A percentile compares a stretch with the other conserved stretches of the same genome.
Conservation (phyloP, 164 flowering plant species). For the Hamamelis virginiana region DNA sequence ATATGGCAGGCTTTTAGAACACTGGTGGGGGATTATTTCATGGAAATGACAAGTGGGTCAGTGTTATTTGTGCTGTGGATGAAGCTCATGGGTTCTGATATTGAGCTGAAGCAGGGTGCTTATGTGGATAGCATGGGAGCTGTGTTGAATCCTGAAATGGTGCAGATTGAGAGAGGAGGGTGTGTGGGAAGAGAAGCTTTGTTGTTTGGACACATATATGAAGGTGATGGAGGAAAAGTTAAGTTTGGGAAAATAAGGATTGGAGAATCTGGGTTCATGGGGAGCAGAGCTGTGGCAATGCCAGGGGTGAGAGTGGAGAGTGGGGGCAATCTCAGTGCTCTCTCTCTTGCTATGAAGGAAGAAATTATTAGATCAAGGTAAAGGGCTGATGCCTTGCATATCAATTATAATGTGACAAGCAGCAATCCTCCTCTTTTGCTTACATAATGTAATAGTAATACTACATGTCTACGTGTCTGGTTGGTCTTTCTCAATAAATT, state of each 20-base stretch:
- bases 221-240: conserved; percentile 70
- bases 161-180: conserved; percentile 64
- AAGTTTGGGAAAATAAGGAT: conserved; percentile 64
- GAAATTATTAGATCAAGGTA: conserved; percentile 47
- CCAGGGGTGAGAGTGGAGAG: conserved; percentile 65
- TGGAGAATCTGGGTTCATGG: conserved; percentile 72
- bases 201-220: conserved; percentile 79
- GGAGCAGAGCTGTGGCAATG: conserved; percentile 69
- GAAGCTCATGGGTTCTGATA: conserved; percentile 65
- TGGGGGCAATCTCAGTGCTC: conserved; percentile 48
- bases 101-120: conserved; percentile 41
- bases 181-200: conserved; percentile 65
- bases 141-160: conserved; percentile 77
- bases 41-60: conserved; percentile 74
- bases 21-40: conserved; percentile 63
- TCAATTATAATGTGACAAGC: background rate
- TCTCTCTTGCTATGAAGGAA: conserved; percentile 69
- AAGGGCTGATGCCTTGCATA: conserved; percentile 2
- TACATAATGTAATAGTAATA: background rate
- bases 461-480: background rate
- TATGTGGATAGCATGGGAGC: conserved; percentile 75
- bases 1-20: conserved; percentile 75
- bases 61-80: conserved; percentile 48
- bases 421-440: background rate
- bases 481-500: background rate